phyloP scores from a whole-genome alignment of 2,329 filamentous ascomycete species.

The Fusarium musae region DNA sequence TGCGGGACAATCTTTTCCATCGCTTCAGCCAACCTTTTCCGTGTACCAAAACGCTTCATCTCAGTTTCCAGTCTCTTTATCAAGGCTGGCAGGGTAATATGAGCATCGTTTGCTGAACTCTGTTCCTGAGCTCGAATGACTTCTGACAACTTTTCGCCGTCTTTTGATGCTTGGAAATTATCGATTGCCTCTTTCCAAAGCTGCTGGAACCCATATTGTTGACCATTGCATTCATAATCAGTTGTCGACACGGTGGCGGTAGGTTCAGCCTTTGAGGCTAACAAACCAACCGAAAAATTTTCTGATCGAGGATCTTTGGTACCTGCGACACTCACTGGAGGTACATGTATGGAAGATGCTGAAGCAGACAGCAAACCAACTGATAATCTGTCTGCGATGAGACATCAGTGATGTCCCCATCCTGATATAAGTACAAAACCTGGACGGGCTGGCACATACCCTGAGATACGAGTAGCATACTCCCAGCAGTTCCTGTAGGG shows the following conservation, averaged over 20 bases:
- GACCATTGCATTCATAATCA: accelerated
- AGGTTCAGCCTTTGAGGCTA: accelerated
- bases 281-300: accelerated
- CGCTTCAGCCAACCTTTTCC: background rate
- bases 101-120: background rate
- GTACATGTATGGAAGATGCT: accelerated
- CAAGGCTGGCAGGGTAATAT: accelerated
- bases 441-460: background rate
- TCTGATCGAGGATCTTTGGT: too few relatives aligned
- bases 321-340: accelerated
- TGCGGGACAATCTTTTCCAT: background rate
- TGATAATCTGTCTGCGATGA: accelerated
- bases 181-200: background rate
- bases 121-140: background rate
- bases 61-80: background rate
- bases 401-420: background rate
- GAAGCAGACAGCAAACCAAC: background rate
- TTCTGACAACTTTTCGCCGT: background rate
- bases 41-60: background rate
- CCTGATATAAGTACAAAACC: background rate
- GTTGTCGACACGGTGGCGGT: too few relatives aligned
- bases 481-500: accelerated
- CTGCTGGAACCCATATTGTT: background rate
- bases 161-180: accelerated
- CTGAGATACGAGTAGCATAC: background rate